These are phyloP conservation scores for Daedaleopsis nitida DNA, from an alignment of 768 basidiomycete genomes.

Conservation along the genomic window DNA sequence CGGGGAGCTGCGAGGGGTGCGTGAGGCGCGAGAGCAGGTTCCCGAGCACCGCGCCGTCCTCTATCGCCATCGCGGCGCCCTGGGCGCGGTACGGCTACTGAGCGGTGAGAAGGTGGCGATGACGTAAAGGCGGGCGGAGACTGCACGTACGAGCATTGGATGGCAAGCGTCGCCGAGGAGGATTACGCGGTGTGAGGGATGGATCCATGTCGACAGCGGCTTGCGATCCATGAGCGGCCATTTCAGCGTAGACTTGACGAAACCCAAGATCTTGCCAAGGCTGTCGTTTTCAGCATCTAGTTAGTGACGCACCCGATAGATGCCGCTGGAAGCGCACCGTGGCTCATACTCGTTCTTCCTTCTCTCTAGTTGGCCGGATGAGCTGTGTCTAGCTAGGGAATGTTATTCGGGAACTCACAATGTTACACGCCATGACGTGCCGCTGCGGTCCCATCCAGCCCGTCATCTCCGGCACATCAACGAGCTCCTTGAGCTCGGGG, in stretches of 20 bases:
- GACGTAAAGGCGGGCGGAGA: neutral
- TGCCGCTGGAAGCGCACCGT: conserved; percentile 27
- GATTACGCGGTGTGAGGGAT: conserved; percentile 34
- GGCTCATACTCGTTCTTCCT: conserved; percentile 41
- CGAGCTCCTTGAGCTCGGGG: conserved; percentile 50
- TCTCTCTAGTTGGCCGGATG: conserved; percentile 25
- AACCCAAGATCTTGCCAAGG: conserved; percentile 37
- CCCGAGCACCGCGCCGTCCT: conserved; percentile 51
- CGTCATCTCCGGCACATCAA: conserved; percentile 54
- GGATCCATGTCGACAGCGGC: conserved; percentile 43
- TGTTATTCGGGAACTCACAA: conserved; percentile 35
- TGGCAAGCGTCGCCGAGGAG: conserved; percentile 46
- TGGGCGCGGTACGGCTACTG: conserved; percentile 44
- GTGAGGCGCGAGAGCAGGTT: conserved; percentile 52
- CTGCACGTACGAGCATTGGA: conserved; percentile 41
- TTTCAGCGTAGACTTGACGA: conserved; percentile 41
- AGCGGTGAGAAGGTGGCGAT: neutral
- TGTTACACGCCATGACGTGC: conserved; percentile 48
- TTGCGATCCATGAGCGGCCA: conserved; percentile 46
- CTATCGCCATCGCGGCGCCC: conserved; percentile 48
- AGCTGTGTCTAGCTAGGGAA: neutral
- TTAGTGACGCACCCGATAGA: neutral
- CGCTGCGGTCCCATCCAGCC: conserved; percentile 60
- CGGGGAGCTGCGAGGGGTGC: conserved; percentile 41
- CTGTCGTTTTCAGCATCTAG: conserved; percentile 15